These are phyloP conservation scores for Annulohypoxylon maeteangense DNA, from an alignment of 495 filamentous ascomycete genomes.

Conservation along the genomic window DNA sequence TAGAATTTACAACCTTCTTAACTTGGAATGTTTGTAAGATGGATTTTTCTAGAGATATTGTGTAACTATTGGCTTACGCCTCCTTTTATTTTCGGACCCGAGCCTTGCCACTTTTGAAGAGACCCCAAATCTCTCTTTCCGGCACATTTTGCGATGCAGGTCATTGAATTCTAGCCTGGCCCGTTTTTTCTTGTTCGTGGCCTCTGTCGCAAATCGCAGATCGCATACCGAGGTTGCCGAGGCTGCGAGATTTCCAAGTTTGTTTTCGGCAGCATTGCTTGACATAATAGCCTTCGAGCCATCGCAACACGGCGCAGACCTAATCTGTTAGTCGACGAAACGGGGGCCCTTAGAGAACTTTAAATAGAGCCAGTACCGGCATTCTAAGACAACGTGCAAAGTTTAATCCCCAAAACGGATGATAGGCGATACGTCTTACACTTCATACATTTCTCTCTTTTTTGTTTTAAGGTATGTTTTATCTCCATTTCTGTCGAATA, in stretches of 20 bases:
- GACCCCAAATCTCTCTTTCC: not conserved
- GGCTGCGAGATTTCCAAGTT: constrained; percentile 8
- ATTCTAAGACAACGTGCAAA: constrained; percentile 9
- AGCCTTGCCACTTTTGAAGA: constrained; percentile 3
- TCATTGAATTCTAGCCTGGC: constrained; percentile 11
- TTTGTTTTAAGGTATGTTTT: constrained; percentile 40
- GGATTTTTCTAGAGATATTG: constrained; percentile 1
- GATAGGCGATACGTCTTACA: not conserved
- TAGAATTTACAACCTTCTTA: not conserved
- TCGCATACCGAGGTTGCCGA: constrained; percentile 37
- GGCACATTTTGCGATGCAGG: constrained; percentile 10
- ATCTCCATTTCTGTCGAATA: constrained; percentile 15
- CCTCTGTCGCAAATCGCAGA: constrained; percentile 11
- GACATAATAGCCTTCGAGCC: constrained; percentile 22
- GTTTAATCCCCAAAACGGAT: not conserved
- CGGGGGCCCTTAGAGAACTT: constrained; percentile 19
- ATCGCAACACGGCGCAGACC: constrained; percentile 13
- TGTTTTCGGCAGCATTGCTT: constrained; percentile 4
- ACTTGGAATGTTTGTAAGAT: constrained; percentile 4
- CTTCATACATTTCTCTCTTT: not conserved
- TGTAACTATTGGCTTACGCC: not conserved
- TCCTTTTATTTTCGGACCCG: not conserved
- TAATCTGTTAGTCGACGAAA: constrained; percentile 10
- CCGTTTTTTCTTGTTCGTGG: constrained; percentile 13
- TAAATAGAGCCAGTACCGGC: not conserved